Evolutionary conservation across 75 land plant genomes (phyloP), one percentile per base, ranked within the genome.

Genomic region (Gnetum montanum): DNA sequence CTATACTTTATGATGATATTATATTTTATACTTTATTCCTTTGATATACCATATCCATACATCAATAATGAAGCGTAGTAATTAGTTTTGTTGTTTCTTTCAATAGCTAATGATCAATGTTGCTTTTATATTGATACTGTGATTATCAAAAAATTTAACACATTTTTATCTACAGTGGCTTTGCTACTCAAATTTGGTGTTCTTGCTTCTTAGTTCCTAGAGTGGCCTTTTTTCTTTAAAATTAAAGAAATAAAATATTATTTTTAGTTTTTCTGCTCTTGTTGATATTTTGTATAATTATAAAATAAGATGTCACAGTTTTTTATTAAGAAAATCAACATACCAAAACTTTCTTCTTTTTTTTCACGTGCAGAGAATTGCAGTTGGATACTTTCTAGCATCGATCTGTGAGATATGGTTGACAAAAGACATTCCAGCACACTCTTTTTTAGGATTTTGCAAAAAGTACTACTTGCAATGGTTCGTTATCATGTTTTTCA

Each of bases 341-440:
- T 24, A 34, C 26, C 22, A 4, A 56, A 7, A 20, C 4, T 36
- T 34, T 23, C 37, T 16, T 34, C 4, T 56, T 25, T n/a, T 0
- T 34, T 23, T 34, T 54, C 4, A 18, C 37, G 20, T 65, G 43
- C 61, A 79, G 82, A 79, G 82, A 52, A 79, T 79, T 47, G 58
- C 82, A 8, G 66, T 79, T 63, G 82, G 74, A 47, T 79, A 79
- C 46, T 59, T 79, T 19, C 29, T 74, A 45, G 78, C 78, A 34
- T 61, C 82, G 53, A n/a, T 67, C 18, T 62, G 70, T 10, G 78
- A 74, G 46, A 79, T 79, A 16, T 79, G 73, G 70, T 67, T 79
- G 30, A 54, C 64, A 35, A 45, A 35, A 43, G 47, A 50, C 38
- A 26, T 47, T 7, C 20, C 19, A 24, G 82, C 74, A 53, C 64